Percentiles rank a stretch among this genome's conserved stretches.
These are phyloP conservation scores for Crithidia mellificae DNA, from an alignment of 208 protist genomes.

Conservation along the genomic window DNA sequence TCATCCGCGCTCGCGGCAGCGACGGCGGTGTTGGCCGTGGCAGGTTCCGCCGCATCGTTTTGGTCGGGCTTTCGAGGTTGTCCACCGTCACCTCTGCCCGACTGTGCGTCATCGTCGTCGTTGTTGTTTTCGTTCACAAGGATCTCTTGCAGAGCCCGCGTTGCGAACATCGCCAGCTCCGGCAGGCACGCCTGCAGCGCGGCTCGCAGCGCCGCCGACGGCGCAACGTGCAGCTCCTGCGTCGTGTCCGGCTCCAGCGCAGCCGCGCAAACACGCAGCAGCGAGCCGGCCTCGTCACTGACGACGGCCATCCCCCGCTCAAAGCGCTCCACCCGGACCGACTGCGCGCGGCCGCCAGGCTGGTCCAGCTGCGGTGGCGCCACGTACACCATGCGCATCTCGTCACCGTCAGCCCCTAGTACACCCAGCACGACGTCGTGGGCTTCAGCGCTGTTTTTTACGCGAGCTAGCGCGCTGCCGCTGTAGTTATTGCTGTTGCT, in stretches of 20 bases:
- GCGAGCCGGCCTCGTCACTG: conserved; percentile 41
- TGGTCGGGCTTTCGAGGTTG: too few relatives aligned
- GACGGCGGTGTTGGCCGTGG: too few relatives aligned
- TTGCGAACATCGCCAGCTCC: conserved; percentile 23
- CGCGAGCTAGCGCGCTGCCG: too few relatives aligned
- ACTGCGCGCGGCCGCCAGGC: conserved; percentile 31
- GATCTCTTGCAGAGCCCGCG: conserved; percentile 17
- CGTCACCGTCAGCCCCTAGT: conserved; percentile 82
- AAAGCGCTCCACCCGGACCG: conserved; percentile 50
- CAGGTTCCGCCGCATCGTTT: too few relatives aligned
- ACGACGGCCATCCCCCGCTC: conserved; percentile 51
- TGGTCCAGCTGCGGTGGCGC: conserved; percentile 40
- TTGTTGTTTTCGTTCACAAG: background rate
- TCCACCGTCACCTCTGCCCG: too few relatives aligned
- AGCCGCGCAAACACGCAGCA: conserved; percentile 40
- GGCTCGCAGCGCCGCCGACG: conserved; percentile 21
- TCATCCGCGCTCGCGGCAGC: too few relatives aligned
- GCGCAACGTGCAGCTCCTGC: conserved; percentile 28
- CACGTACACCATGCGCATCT: conserved; percentile 60
- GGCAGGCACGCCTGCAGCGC: conserved; percentile 33
- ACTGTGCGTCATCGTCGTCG: background rate
- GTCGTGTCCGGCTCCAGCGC: conserved; percentile 64
- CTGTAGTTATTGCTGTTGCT: conserved; percentile 2
- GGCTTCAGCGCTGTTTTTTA: conserved; percentile 1
- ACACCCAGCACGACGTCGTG: conserved; percentile 49